Evolutionary conservation across 208 protist species (phyloP).

Genomic region (Leishmania major): DNA sequence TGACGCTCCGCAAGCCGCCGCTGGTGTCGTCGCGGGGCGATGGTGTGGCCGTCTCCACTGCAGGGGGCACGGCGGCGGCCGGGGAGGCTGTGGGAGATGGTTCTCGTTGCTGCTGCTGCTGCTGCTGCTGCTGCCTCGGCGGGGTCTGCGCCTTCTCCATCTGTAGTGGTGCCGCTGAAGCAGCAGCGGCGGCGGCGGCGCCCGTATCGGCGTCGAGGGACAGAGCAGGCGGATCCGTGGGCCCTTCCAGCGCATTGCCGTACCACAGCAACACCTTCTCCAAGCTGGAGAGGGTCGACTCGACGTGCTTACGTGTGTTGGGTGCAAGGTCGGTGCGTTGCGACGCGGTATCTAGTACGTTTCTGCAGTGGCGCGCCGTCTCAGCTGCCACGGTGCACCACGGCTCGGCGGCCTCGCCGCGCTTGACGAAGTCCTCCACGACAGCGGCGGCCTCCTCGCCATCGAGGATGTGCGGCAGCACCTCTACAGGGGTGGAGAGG

Average conservation of each 20-base stretch:
- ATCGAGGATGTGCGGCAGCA: conserved; percentile 35
- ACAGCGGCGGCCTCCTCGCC: conserved; percentile 55
- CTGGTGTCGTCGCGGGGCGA: background rate
- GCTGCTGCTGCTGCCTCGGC: background rate
- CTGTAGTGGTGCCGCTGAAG: background rate
- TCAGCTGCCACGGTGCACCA: conserved; percentile 30
- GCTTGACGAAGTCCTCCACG: conserved; percentile 50
- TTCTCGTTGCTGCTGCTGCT: background rate
- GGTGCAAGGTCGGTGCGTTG: conserved; percentile 3
- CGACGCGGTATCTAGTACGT: conserved; percentile 5
- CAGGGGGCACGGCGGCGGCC: background rate
- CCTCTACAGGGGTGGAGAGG: conserved; percentile 15
- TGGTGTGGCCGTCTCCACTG: background rate
- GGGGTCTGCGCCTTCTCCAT: background rate
- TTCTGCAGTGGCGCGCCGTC: conserved; percentile 24
- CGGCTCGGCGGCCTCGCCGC: conserved; percentile 24
- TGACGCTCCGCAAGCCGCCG: background rate
- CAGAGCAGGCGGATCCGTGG: background rate
- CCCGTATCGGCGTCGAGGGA: background rate
- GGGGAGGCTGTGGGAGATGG: background rate
- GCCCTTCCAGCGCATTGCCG: conserved; percentile 3
- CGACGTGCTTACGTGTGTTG: conserved; percentile 3
- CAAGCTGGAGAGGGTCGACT: background rate
- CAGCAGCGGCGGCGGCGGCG: background rate
- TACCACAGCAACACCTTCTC: conserved; percentile 17